phyloP scores from a whole-genome alignment of 345 rosid genomes.

The Rhodamnia argentea region DNA sequence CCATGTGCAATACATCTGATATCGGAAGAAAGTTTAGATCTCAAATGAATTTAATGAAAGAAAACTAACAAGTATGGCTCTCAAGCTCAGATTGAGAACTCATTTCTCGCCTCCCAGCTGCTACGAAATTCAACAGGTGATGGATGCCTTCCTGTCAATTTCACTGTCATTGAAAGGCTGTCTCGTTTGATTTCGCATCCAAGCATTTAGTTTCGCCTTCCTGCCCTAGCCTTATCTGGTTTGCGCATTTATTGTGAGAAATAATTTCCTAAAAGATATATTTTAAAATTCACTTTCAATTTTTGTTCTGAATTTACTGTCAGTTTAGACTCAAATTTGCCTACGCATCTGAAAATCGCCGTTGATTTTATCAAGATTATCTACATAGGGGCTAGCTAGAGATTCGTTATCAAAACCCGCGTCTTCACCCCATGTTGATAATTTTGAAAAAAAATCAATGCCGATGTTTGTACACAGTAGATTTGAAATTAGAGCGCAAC shows the following conservation, averaged over 20 bases:
- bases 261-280: not conserved
- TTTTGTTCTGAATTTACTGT: not conserved
- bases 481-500: fast-evolving
- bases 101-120: not conserved
- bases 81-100: not conserved
- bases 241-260: not conserved
- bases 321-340: not conserved
- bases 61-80: not conserved
- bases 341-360: not conserved
- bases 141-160: not conserved
- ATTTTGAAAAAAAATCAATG: not conserved
- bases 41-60: not conserved
- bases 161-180: not conserved
- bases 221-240: not conserved
- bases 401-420: not conserved
- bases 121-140: not conserved
- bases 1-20: not conserved
- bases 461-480: not conserved
- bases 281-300: not conserved
- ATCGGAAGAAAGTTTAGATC: not conserved
- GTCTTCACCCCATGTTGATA: not conserved
- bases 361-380: not conserved
- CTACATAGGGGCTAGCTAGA: not conserved
- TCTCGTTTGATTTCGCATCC: not conserved
- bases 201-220: not conserved